phyloP scores from a whole-genome alignment of 2,329 filamentous ascomycete genomes.

The Lachnellula suecica region DNA sequence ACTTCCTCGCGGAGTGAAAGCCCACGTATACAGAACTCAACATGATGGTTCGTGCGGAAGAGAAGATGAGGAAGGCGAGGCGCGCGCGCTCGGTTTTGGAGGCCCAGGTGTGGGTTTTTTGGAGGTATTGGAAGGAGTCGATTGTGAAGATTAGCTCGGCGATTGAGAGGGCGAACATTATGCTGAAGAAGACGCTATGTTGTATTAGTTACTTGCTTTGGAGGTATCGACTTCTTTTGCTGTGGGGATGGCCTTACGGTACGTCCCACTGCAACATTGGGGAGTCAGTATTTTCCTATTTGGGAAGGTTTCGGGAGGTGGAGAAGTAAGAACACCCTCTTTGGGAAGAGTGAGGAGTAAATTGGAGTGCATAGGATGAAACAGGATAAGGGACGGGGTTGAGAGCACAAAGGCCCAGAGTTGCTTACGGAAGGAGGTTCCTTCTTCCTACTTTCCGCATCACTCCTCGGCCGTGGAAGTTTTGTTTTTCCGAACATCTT shows the following conservation, averaged over 20 bases:
- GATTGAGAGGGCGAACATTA: slow-evolving; percentile 21
- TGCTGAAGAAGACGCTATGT: slow-evolving; percentile 18
- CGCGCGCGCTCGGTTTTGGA: slow-evolving; percentile 13
- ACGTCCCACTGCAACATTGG: too few species aligned
- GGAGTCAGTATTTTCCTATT: too few species aligned
- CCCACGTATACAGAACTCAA: slow-evolving; percentile 17
- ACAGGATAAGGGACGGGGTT: too few species aligned
- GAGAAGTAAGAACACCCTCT: background rate
- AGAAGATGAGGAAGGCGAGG: slow-evolving; percentile 19
- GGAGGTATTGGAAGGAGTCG: slow-evolving; percentile 19
- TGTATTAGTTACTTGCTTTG: background rate
- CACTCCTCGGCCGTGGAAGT: background rate
- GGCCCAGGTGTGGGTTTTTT: slow-evolving; percentile 19
- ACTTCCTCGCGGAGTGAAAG: slow-evolving; percentile 16
- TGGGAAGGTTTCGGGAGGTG: too few species aligned
- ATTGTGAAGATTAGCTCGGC: slow-evolving; percentile 18
- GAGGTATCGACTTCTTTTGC: background rate
- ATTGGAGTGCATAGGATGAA: too few species aligned
- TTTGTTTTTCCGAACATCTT: background rate
- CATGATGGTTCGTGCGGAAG: slow-evolving; percentile 11
- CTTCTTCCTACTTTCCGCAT: background rate
- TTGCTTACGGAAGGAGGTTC: too few species aligned
- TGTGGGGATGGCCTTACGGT: too few species aligned
- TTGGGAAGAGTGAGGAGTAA: too few species aligned
- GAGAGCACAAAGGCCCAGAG: too few species aligned